phyloP scores from a whole-genome alignment of 768 basidiomycete species.

The Arthromyces matolae region DNA sequence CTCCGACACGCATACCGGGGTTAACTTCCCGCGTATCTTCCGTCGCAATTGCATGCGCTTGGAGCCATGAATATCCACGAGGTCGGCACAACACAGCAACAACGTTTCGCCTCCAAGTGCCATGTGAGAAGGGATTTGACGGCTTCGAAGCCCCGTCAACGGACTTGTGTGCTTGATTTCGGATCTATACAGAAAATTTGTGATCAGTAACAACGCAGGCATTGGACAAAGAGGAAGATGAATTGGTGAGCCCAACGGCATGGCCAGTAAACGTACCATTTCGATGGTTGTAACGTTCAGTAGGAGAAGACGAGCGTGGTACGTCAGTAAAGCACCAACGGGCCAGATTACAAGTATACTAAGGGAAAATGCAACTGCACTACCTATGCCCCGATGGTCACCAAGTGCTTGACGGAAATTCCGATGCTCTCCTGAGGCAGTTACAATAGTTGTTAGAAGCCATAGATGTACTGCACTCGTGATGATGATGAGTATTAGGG shows the following conservation, averaged over 20 bases:
- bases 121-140: slow-evolving; percentile 85
- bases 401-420: slow-evolving; percentile 44
- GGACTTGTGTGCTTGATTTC: slow-evolving; percentile 77
- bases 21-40: slow-evolving; percentile 75
- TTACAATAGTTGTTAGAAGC: slow-evolving; percentile 47
- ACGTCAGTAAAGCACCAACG: slow-evolving; percentile 70
- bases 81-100: slow-evolving; percentile 78
- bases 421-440: slow-evolving; percentile 29
- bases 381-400: slow-evolving; percentile 54
- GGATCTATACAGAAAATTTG: slow-evolving; percentile 50
- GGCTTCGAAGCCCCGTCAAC: slow-evolving; percentile 56
- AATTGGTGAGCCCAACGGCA: no score
- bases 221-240: neutral
- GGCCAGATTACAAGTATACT: slow-evolving; percentile 79
- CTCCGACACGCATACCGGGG: slow-evolving; percentile 44
- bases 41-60: slow-evolving; percentile 54
- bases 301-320: slow-evolving; percentile 83
- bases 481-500: slow-evolving; percentile 70
- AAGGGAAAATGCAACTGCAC: slow-evolving; percentile 75
- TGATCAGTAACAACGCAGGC: neutral
- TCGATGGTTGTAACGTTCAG: slow-evolving; percentile 96
- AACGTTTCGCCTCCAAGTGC: slow-evolving; percentile 71
- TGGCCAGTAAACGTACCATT: slow-evolving; percentile 71
- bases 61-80: slow-evolving; percentile 75
- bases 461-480: slow-evolving; percentile 83